A percentile compares a stretch with the other conserved stretches of the same genome.
phyloP scores from a whole-genome alignment of 2,329 filamentous ascomycete species.

The Purpureocillium lavendulum region DNA sequence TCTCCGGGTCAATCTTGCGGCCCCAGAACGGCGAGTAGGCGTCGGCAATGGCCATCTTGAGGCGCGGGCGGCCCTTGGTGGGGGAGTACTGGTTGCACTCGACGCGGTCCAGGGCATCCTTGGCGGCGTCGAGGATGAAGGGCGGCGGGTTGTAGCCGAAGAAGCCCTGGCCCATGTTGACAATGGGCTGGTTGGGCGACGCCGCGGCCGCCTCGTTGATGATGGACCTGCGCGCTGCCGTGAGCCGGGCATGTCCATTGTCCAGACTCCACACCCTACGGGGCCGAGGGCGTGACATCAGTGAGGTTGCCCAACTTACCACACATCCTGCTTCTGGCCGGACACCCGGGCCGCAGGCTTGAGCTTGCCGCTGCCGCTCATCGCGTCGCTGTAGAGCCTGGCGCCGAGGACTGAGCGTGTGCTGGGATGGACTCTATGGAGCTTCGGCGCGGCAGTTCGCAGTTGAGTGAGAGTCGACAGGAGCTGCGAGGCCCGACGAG shows the following conservation, averaged over 20 bases:
- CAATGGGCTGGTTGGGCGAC: slow-evolving; percentile 54
- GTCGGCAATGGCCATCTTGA: slow-evolving; percentile 88
- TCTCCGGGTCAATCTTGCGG: slow-evolving; percentile 73
- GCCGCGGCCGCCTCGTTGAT: slow-evolving; percentile 58
- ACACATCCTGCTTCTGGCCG: slow-evolving; percentile 43
- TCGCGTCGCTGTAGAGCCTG: slow-evolving; percentile 18
- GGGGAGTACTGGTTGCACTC: slow-evolving; percentile 99
- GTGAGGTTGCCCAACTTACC: too few relatives aligned
- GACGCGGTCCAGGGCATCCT: slow-evolving; percentile 77
- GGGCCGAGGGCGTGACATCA: too few relatives aligned
- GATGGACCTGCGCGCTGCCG: slow-evolving; percentile 42
- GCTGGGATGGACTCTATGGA: neutral
- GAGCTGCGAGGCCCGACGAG: slow-evolving; percentile 3
- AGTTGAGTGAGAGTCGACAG: slow-evolving; percentile 1
- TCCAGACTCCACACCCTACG: too few relatives aligned
- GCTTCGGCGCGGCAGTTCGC: slow-evolving; percentile 1
- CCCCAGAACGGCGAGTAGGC: slow-evolving; percentile 90
- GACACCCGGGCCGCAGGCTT: slow-evolving; percentile 42
- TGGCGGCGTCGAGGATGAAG: slow-evolving; percentile 88
- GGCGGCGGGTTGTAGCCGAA: slow-evolving; percentile 90
- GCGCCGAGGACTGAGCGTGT: neutral
- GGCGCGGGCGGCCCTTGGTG: slow-evolving; percentile 81
- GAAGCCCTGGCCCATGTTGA: slow-evolving; percentile 61
- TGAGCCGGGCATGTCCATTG: neutral
- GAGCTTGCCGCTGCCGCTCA: slow-evolving; percentile 35